phyloP scores from a whole-genome alignment of 129 eudicot genomes.

The Lactuca sativa region DNA sequence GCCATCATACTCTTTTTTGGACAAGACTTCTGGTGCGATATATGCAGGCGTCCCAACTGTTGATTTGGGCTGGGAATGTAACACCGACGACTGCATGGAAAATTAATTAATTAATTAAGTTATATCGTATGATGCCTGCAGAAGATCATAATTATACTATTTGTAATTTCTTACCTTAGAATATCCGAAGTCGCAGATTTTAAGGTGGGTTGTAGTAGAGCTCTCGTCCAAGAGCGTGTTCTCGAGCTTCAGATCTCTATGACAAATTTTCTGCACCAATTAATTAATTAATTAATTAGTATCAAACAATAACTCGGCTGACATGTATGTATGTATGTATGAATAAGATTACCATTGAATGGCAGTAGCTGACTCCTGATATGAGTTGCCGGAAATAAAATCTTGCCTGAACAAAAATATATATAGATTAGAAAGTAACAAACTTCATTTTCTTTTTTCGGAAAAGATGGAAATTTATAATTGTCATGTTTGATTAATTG shows the following conservation, averaged over 20 bases:
- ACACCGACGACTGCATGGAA: constrained; percentile 58
- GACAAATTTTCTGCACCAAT: constrained; percentile 85
- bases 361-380: constrained; percentile 96
- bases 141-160: not conserved
- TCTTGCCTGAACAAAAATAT: constrained; percentile 54
- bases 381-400: constrained; percentile 82
- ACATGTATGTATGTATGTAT: not conserved
- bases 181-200: constrained; percentile 94
- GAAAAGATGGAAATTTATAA: not conserved
- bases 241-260: constrained; percentile 92
- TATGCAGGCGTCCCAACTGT: constrained; percentile 97
- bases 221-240: constrained; percentile 87
- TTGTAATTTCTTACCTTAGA: constrained; percentile 57
- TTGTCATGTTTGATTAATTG: not conserved
- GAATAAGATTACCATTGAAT: constrained; percentile 64
- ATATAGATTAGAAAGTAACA: not conserved
- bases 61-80: constrained; percentile 96
- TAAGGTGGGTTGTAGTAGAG: constrained; percentile 66
- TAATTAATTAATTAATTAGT: not conserved
- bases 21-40: constrained; percentile 88
- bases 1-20: constrained; percentile 84
- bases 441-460: not conserved
- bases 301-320: not conserved
- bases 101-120: not conserved
- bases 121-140: not conserved